Conservation (phyloP, 257 asterid genomes). For the Scutellaria minor region DNA sequence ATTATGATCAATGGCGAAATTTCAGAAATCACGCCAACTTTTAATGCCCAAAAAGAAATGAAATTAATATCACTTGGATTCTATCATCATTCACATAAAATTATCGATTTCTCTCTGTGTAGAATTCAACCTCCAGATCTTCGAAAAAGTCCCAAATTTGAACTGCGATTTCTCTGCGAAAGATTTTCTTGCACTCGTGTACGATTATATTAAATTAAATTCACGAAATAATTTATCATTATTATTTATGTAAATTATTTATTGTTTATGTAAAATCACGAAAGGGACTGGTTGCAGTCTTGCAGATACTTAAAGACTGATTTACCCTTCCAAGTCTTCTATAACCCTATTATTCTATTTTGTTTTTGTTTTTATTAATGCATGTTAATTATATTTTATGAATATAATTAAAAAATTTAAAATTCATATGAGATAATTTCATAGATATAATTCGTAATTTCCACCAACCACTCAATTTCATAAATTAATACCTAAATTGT, state of each 20-base stretch:
- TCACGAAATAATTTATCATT: slow-evolving; percentile 25
- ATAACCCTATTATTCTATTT: background rate
- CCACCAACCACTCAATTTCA: too few relatives aligned
- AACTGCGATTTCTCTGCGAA: slow-evolving; percentile 35
- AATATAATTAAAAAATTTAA: too few relatives aligned
- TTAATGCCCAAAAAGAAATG: slow-evolving; percentile 18
- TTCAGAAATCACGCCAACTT: slow-evolving; percentile 51
- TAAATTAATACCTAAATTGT: too few relatives aligned
- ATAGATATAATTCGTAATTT: too few relatives aligned
- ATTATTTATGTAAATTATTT: background rate
- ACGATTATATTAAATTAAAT: slow-evolving; percentile 32
- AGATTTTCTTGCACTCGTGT: slow-evolving; percentile 52
- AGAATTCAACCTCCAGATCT: slow-evolving; percentile 44
- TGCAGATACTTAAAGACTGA: slow-evolving; percentile 9
- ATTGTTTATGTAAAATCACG: background rate
- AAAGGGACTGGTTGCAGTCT: slow-evolving; percentile 4
- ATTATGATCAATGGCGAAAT: slow-evolving; percentile 43
- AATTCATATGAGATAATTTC: too few relatives aligned
- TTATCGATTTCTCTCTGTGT: slow-evolving; percentile 33
- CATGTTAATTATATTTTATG: too few relatives aligned
- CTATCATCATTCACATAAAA: slow-evolving; percentile 32
- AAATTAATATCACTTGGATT: slow-evolving; percentile 35
- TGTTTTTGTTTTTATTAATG: background rate
- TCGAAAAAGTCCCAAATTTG: slow-evolving; percentile 39
- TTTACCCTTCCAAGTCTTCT: slow-evolving; percentile 9